A percentile compares a stretch with the other conserved stretches of the same genome.
Conservation (phyloP, 495 filamentous ascomycete genomes). For the Penicillium waksmanii region DNA sequence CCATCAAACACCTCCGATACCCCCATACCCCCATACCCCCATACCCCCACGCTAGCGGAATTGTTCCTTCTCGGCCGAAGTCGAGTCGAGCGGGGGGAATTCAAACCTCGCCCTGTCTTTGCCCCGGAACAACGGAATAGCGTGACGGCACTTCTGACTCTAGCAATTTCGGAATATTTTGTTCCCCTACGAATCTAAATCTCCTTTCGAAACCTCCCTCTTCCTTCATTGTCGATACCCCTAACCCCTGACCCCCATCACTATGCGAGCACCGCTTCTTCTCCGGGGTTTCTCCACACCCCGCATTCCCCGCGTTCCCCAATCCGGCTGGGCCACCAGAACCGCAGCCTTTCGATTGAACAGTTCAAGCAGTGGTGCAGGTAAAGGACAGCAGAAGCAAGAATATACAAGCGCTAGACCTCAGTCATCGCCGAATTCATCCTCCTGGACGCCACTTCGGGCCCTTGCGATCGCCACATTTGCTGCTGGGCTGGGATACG, state of each 20-base stretch:
- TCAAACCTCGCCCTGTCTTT: conserved; percentile 19
- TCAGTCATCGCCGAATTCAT: conserved; percentile 17
- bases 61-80: conserved; percentile 33
- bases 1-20: too few relatives aligned
- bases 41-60: conserved; percentile 10
- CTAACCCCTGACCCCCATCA: background rate
- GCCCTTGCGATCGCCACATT: conserved; percentile 39
- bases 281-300: conserved; percentile 37
- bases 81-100: conserved; percentile 22
- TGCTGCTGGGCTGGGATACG: conserved; percentile 43
- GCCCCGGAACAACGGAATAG: conserved; percentile 1
- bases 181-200: background rate
- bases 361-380: conserved; percentile 13
- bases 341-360: conserved; percentile 19
- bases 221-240: too few relatives aligned
- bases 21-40: too few relatives aligned
- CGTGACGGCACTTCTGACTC: background rate
- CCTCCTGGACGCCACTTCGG: conserved; percentile 38
- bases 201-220: background rate
- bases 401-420: conserved; percentile 16
- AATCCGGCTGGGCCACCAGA: conserved; percentile 16
- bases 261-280: conserved; percentile 32
- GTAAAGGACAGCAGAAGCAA: conserved; percentile 9
- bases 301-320: conserved; percentile 27
- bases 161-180: background rate